Conservation (phyloP, 1,139 yeast species). For the Candida mesenterica region DNA sequence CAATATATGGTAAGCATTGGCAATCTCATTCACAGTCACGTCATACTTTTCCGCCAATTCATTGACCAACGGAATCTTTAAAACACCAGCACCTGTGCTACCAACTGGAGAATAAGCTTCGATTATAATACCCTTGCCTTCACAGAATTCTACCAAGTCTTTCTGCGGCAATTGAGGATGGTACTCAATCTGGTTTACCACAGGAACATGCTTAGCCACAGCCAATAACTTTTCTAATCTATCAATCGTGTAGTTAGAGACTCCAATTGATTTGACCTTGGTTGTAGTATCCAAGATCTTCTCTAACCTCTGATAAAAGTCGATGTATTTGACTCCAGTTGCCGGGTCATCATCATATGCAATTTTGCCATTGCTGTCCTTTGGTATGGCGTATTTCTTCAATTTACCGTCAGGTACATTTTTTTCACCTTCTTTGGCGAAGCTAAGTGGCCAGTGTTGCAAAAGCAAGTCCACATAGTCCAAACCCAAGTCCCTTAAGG, state of each 20-base stretch:
- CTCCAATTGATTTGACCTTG: slow-evolving; percentile 33
- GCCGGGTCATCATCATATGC: slow-evolving; percentile 42
- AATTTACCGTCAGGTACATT: slow-evolving; percentile 27
- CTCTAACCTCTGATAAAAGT: slow-evolving; percentile 49
- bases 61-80: slow-evolving; percentile 31
- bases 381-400: slow-evolving; percentile 34
- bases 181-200: slow-evolving; percentile 36
- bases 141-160: slow-evolving; percentile 30
- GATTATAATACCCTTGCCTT: slow-evolving; percentile 24
- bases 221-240: slow-evolving; percentile 29
- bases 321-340: slow-evolving; percentile 38
- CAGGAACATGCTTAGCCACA: slow-evolving; percentile 28
- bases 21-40: slow-evolving; percentile 34
- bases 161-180: slow-evolving; percentile 42
- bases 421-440: slow-evolving; percentile 10
- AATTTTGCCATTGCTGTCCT: slow-evolving; percentile 40
- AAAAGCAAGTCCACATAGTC: slow-evolving; percentile 59
- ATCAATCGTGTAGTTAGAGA: slow-evolving; percentile 33
- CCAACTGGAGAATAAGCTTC: slow-evolving; percentile 40
- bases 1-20: slow-evolving; percentile 38
- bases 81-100: slow-evolving; percentile 35
- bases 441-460: slow-evolving; percentile 61
- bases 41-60: slow-evolving; percentile 32
- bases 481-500: slow-evolving; percentile 40
- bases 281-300: slow-evolving; percentile 32